Percentiles rank a stretch among this genome's conserved stretches.
Evolutionary conservation across 768 basidiomycete genomes (phyloP).

Genomic region (Rhodocollybia butyracea): DNA sequence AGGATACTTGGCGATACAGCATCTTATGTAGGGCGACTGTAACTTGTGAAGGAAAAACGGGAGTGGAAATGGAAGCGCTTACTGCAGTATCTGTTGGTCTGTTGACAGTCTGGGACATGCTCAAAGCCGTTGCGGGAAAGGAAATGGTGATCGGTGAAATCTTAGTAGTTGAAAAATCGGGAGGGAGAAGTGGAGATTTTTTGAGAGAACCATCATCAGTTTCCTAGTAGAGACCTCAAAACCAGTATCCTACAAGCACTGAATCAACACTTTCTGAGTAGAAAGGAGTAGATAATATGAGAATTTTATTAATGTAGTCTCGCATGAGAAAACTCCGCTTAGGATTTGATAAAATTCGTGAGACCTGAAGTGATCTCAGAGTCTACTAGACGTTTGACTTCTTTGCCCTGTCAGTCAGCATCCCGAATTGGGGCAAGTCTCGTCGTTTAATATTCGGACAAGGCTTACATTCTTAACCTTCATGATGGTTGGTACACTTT

Average conservation of each 20-base stretch:
- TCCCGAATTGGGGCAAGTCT: no score
- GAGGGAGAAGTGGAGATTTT: constrained; percentile 77
- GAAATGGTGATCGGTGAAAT: constrained; percentile 80
- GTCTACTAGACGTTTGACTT: constrained; percentile 41
- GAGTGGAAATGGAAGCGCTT: constrained; percentile 92
- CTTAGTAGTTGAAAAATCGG: constrained; percentile 62
- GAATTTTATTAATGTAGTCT: background rate
- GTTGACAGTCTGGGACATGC: constrained; percentile 91
- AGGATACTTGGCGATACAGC: constrained; percentile 31
- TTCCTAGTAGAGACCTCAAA: background rate
- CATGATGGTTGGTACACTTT: constrained; percentile 64
- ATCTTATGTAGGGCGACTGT: constrained; percentile 68
- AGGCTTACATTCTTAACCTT: constrained; percentile 51
- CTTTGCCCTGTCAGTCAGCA: constrained; percentile 28
- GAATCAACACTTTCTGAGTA: no score
- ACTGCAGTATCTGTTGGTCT: constrained; percentile 78
- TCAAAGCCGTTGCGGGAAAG: constrained; percentile 85
- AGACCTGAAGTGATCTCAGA: constrained; percentile 27
- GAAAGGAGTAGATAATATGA: no score
- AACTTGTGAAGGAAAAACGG: constrained; percentile 75
- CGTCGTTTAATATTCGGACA: constrained; percentile 6
- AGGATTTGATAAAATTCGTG: background rate
- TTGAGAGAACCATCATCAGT: constrained; percentile 16
- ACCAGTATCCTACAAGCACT: no score
- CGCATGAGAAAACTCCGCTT: background rate